These are phyloP conservation scores for Thymus quinquecostatus DNA, from an alignment of 257 asterid species.

Conservation along the genomic window DNA sequence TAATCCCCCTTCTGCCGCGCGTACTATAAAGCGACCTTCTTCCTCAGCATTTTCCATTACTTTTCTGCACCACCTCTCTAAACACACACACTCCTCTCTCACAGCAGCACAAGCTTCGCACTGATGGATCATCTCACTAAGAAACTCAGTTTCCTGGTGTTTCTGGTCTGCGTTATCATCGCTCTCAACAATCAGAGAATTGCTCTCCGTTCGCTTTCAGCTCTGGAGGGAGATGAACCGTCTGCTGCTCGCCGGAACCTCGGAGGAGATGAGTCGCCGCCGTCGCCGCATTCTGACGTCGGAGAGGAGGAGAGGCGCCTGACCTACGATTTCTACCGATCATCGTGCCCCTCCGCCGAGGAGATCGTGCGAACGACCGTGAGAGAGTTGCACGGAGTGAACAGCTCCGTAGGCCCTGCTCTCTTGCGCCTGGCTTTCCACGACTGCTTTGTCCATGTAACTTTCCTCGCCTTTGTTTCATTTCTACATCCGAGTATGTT, in stretches of 20 bases:
- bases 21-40: slow-evolving; percentile 16
- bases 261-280: slow-evolving; percentile 20
- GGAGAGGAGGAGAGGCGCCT: slow-evolving; percentile 10
- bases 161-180: too few relatives aligned
- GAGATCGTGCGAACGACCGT: too few relatives aligned
- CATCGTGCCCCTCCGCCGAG: too few relatives aligned
- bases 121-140: too few relatives aligned
- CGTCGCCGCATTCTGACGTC: background rate
- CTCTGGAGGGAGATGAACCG: too few relatives aligned
- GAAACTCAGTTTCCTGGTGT: too few relatives aligned
- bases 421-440: slow-evolving; percentile 65
- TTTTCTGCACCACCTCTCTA: slow-evolving; percentile 17
- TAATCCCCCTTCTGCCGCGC: slow-evolving; percentile 45
- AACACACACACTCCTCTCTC: background rate
- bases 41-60: background rate
- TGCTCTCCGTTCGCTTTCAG: too few relatives aligned
- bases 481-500: too few relatives aligned
- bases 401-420: slow-evolving; percentile 56
- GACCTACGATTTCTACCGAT: too few relatives aligned
- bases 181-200: too few relatives aligned
- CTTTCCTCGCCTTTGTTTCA: background rate
- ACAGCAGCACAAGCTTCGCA: too few relatives aligned
- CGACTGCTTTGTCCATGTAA: slow-evolving; percentile 53
- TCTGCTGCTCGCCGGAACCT: too few relatives aligned
- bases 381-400: slow-evolving; percentile 37